Evolutionary conservation across 805 yeast species (phyloP).

Genomic region (Lachancea dasiensis): DNA sequence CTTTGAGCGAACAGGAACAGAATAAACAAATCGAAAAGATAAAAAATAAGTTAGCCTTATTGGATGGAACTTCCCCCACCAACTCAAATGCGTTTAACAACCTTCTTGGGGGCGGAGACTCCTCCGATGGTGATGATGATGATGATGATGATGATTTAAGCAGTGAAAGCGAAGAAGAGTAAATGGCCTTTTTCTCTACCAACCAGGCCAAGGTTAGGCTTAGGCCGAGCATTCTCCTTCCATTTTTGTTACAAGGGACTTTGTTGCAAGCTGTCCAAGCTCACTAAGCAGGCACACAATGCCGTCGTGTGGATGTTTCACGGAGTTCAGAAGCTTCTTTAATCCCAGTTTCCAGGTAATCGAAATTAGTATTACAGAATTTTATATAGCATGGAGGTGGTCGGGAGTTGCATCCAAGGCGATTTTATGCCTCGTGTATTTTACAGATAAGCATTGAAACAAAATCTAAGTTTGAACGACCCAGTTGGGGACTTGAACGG

Average conservation of each 20-base stretch:
- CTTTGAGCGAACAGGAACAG: slow-evolving; percentile 60
- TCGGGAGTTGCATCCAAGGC: neutral
- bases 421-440: slow-evolving; percentile 2
- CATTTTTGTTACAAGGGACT: no score
- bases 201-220: no score
- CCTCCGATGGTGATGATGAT: slow-evolving; percentile 35
- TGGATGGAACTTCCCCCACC: slow-evolving; percentile 50
- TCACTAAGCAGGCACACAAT: neutral
- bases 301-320: no score
- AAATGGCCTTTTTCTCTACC: no score
- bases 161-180: slow-evolving; percentile 72
- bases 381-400: slow-evolving; percentile 5
- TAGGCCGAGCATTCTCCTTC: no score
- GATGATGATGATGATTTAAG: slow-evolving; percentile 42
- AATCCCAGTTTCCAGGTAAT: neutral
- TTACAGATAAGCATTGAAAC: neutral
- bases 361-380: neutral
- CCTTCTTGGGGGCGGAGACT: slow-evolving; percentile 17
- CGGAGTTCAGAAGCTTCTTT: no score
- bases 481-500: neutral
- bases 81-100: slow-evolving; percentile 29
- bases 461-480: neutral
- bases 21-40: slow-evolving; percentile 61
- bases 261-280: no score
- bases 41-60: slow-evolving; percentile 69